phyloP scores from a whole-genome alignment of 2,329 filamentous ascomycete species.

The Colletotrichum australisinense region DNA sequence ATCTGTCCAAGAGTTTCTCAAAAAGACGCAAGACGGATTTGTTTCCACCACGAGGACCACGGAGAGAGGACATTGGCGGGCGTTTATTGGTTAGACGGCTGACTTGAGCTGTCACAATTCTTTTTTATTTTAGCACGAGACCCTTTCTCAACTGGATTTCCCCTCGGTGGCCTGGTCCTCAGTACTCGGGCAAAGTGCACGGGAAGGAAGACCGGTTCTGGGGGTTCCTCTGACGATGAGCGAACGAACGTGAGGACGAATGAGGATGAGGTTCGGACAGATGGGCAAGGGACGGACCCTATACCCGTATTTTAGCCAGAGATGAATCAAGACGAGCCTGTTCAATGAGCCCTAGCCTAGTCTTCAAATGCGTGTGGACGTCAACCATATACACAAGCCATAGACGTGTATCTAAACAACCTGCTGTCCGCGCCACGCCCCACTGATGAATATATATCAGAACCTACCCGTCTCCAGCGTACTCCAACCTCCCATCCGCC shows the following conservation, averaged over 20 bases:
- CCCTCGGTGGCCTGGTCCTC: not conserved
- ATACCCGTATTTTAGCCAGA: conserved; percentile 13
- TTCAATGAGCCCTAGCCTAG: not conserved
- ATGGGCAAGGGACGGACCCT: not conserved
- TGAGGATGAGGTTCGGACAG: conserved; percentile 5
- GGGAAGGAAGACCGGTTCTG: not conserved
- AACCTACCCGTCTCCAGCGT: too few relatives aligned
- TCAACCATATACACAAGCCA: not conserved
- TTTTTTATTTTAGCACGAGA: conserved; percentile 3
- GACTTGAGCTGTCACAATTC: conserved; percentile 2
- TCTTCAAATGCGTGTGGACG: not conserved
- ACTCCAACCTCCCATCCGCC: too few relatives aligned
- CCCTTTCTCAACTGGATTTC: not conserved
- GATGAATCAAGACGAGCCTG: conserved; percentile 20
- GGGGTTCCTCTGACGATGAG: conserved; percentile 13
- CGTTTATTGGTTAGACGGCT: conserved; percentile 23
- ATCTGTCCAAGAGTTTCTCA: conserved; percentile 25
- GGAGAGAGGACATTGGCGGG: conserved; percentile 26
- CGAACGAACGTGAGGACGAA: conserved; percentile 12
- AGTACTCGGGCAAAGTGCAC: not conserved
- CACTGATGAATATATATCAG: too few relatives aligned
- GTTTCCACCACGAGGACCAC: conserved; percentile 28
- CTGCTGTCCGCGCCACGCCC: too few relatives aligned
- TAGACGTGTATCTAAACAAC: too few relatives aligned
- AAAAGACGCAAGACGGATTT: conserved; percentile 34